phyloP scores from a whole-genome alignment of 2,329 filamentous ascomycete species.

The Didymella pinodella region DNA sequence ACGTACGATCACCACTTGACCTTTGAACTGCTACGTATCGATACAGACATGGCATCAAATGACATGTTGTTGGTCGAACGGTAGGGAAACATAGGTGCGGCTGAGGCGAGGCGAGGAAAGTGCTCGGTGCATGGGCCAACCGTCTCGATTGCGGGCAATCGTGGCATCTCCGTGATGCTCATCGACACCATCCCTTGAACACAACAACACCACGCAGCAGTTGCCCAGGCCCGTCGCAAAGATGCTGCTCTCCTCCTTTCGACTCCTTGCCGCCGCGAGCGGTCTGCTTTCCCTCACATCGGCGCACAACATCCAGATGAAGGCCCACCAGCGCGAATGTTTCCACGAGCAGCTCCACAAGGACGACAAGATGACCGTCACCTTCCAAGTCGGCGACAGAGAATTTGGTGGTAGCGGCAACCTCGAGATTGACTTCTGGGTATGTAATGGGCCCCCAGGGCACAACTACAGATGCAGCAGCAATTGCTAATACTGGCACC shows the following conservation, averaged over 20 bases:
- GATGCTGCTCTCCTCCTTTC: conserved; percentile 50
- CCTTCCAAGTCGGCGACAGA: conserved; percentile 95
- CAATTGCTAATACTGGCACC: conserved; percentile 18
- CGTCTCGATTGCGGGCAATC: conserved; percentile 33
- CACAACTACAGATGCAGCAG: no score
- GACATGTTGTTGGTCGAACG: background rate
- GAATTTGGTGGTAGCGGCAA: conserved; percentile 96
- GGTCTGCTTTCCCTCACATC: conserved; percentile 69
- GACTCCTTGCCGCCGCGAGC: conserved; percentile 56
- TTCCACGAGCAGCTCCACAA: conserved; percentile 93
- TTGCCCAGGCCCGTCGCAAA: conserved; percentile 24
- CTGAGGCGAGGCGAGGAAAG: background rate
- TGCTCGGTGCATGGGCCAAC: background rate
- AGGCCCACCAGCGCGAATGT: conserved; percentile 92
- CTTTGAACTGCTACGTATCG: background rate
- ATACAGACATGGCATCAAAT: background rate
- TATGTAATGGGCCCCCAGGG: conserved; percentile 54
- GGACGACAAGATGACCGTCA: conserved; percentile 98
- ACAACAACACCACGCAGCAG: conserved; percentile 25
- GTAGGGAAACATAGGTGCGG: background rate
- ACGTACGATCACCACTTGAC: no score
- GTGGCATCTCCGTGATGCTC: conserved; percentile 41
- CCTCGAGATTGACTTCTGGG: conserved; percentile 97
- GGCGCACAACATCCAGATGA: conserved; percentile 96
- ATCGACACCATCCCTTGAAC: conserved; percentile 10